Base-by-base conservation (phyloP, 768 basidiomycete genomes). In the Tephrocybe sp. region DNA sequence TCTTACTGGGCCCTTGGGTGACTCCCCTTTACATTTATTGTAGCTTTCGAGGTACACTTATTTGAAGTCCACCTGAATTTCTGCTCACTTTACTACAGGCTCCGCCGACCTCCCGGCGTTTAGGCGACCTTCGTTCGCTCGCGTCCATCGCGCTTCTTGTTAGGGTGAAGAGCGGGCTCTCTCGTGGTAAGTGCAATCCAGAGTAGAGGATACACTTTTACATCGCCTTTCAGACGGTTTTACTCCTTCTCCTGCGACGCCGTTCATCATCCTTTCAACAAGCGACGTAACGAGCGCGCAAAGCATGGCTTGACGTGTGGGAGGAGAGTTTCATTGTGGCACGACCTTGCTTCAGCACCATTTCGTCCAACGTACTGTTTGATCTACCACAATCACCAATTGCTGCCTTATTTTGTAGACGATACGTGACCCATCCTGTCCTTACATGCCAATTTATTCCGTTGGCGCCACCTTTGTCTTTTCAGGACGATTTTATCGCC, bases 61-160 rank as follows among this genome's bases (percentile, higher is more conserved):
- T n/a, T n/a, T n/a, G n/a, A 21, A 28, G 26, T 41, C 10, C 11
- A 9, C 20, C 18, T 41, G 30, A 23, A 3, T 12, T 1, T 38
- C 36, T n/a, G 15, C 21, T 1, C 28, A 25, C 17, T 41, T 33
- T 24, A 28, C 28, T 51, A 2, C 46, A 67, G 66, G 62, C 65
- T 66, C 70, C 67, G 48, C 68, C 48, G 48, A 57, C 78, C 79
- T 81, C 65, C 70, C 73, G 76, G 66, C 76, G 75, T 77, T 68
- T 53, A 75, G 75, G 71, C 77, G 70, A 75, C 72, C 77, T 76
- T 75, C 74, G 73, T 63, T 64, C 75, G 72, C 76, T 78, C 75
- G 83, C 79, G 67, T 82, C 79, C 81, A 85, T 85, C 85, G 83
- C 84, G 85, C 81, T 85, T 86, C 76, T 78, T 78, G 75, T 73